These are phyloP conservation scores for Aspergillus unguis DNA, from an alignment of 2,329 filamentous ascomycete species.

Conservation along the genomic window DNA sequence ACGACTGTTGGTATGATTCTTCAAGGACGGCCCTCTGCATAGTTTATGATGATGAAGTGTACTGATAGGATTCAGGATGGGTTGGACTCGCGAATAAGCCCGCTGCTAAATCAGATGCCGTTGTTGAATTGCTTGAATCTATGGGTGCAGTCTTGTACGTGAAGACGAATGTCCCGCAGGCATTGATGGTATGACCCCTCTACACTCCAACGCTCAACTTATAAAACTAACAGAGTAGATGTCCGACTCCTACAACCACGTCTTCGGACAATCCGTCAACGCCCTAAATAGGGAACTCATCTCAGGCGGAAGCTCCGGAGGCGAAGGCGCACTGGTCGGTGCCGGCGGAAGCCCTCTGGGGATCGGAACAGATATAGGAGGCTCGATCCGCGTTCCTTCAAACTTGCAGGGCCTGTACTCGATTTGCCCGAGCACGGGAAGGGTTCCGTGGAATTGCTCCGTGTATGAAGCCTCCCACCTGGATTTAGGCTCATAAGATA, in stretches of 20 bases:
- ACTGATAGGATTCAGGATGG: constrained; percentile 43
- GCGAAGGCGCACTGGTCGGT: constrained; percentile 52
- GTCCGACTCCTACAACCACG: constrained; percentile 52
- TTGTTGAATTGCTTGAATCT: constrained; percentile 26
- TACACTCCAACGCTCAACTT: background rate
- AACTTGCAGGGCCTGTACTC: constrained; percentile 51
- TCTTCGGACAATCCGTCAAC: constrained; percentile 49
- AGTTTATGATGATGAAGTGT: background rate
- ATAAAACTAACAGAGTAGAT: constrained; percentile 17
- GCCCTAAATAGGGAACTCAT: constrained; percentile 48
- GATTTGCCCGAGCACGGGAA: constrained; percentile 29
- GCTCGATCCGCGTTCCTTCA: constrained; percentile 51
- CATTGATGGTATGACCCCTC: constrained; percentile 35
- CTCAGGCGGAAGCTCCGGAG: constrained; percentile 52
- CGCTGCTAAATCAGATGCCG: constrained; percentile 22
- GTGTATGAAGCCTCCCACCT: constrained; percentile 10
- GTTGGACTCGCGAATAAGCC: constrained; percentile 31
- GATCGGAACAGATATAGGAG: constrained; percentile 56
- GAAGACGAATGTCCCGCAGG: constrained; percentile 54
- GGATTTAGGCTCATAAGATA: background rate
- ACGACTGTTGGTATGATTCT: constrained; percentile 24
- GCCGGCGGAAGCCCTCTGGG: constrained; percentile 50
- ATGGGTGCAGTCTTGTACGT: constrained; percentile 51
- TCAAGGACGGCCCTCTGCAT: too few species aligned
- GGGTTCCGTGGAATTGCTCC: constrained; percentile 29